Conservation (phyloP, 306 rosid genomes). For the Vigna unguiculata region DNA sequence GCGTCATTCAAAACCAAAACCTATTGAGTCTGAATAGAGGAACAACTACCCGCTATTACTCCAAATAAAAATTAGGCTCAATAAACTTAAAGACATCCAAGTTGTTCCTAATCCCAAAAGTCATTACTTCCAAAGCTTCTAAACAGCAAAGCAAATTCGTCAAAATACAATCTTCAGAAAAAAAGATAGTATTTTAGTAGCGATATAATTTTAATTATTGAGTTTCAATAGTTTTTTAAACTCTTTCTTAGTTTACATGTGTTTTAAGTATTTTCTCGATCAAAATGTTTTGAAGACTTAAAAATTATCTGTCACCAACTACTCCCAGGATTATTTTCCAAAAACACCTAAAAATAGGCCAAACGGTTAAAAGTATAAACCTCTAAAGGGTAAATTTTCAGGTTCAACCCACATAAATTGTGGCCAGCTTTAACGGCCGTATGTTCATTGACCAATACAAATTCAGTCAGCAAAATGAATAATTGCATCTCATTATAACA, state of each 20-base stretch:
- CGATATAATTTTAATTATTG: too few relatives aligned
- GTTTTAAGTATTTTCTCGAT: not conserved
- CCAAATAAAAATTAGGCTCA: too few relatives aligned
- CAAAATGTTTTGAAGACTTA: not conserved
- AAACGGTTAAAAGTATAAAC: not conserved
- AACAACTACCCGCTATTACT: too few relatives aligned
- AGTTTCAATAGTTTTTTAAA: not conserved
- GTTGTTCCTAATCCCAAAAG: too few relatives aligned
- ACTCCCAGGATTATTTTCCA: not conserved
- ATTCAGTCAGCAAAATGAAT: conserved; percentile 12
- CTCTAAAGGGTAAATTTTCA: not conserved
- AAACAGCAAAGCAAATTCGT: too few relatives aligned
- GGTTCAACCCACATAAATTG: not conserved
- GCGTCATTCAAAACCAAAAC: too few relatives aligned
- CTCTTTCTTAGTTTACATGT: not conserved
- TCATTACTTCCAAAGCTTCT: too few relatives aligned
- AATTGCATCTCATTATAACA: not conserved
- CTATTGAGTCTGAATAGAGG: too few relatives aligned
- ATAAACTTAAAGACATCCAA: too few relatives aligned
- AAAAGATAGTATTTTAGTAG: not conserved
- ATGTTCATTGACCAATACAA: not conserved
- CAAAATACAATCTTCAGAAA: too few relatives aligned
- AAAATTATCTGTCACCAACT: not conserved
- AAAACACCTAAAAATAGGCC: not conserved
- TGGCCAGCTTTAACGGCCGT: not conserved